Evolutionary conservation across 2,329 filamentous ascomycete species (phyloP).

Genomic region (Xylaria sp.): DNA sequence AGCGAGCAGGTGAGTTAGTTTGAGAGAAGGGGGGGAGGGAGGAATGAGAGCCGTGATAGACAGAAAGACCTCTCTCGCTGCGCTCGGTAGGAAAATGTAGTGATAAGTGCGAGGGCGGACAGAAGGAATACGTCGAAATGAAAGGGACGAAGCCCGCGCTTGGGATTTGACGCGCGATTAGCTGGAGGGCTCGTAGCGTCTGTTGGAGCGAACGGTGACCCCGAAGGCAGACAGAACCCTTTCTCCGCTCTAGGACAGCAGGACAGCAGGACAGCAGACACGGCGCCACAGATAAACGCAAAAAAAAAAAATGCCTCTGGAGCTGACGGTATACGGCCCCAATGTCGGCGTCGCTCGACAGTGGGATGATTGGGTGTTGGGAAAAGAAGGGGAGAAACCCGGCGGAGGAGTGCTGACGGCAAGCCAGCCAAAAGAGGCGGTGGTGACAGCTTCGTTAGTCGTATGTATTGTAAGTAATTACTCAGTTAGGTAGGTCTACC

Average conservation of each 20-base stretch:
- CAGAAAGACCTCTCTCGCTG: not conserved
- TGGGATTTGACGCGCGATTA: conserved; percentile 61
- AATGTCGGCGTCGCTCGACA: conserved; percentile 15
- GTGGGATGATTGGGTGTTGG: conserved; percentile 21
- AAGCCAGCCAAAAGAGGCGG: conserved; percentile 32
- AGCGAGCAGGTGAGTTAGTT: conserved; percentile 1
- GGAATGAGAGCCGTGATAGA: not conserved
- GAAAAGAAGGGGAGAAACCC: conserved; percentile 15
- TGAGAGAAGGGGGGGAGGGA: not conserved
- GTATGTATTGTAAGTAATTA: conserved; percentile 12
- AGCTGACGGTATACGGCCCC: conserved; percentile 14
- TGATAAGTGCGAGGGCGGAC: conserved; percentile 16
- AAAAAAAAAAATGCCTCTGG: conserved; percentile 16
- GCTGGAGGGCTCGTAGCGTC: conserved; percentile 52
- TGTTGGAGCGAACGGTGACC: conserved; percentile 49
- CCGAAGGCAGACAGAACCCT: conserved; percentile 35
- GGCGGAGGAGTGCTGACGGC: conserved; percentile 30
- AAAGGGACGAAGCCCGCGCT: conserved; percentile 50
- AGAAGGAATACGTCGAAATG: conserved; percentile 30
- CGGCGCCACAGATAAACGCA: not conserved
- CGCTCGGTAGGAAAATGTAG: conserved; percentile 23
- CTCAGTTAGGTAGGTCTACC: conserved; percentile 22
- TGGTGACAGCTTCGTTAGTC: conserved; percentile 30
- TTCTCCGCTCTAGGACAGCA: conserved; percentile 34
- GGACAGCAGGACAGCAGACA: conserved; percentile 16